Base-by-base conservation (phyloP, 179 eudicot genomes). In the Camellia oleifera region DNA sequence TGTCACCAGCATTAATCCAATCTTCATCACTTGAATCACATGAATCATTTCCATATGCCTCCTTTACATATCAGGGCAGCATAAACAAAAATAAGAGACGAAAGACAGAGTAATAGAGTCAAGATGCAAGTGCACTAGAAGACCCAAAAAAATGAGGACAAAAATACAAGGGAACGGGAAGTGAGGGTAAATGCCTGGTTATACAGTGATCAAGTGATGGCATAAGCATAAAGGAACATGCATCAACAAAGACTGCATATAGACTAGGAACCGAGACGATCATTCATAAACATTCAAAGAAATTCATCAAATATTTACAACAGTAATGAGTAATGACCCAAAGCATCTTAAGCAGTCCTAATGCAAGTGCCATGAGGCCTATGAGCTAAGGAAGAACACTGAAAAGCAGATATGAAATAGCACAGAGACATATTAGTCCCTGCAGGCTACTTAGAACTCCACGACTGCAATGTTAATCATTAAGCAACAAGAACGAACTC, bases 21-120 rank as follows among this genome's bases (percentile, higher is more conserved):
- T 32, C 40, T 32, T 32, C 98, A 73, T 92, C 99, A 72, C 97
- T 93, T 74, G 99, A 88, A 85, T 91, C 93, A 71, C 92, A 88
- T 82, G 91, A 81, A 69, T 69, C 81, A 79, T 93, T 81, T 78
- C 91, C 97, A 88, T 88, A 93, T 65, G 92, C 85, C 86, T 95
- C 98, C 98, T 94, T 78, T 54, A 84, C 62, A 69, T 32, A 78
- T 54, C 74, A 75, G 20, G 18, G 26, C 17, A 82, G 67, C 26
- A 50, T 2, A 40, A 79, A 69, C 48, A 40, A 80, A 42, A 50
- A 40, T 45, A 81, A 74, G 32, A 12, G 11, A 65, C 6, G 14
- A 62, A 62, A 17, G 14, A 11, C 1, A 48, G 32, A 5, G 52
- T 4, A 48, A 48, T 4, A 48, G 7, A 65, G 45, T 65, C 45